phyloP scores from a whole-genome alignment of 305 asterid genomes.

The Petunia hybrid region DNA sequence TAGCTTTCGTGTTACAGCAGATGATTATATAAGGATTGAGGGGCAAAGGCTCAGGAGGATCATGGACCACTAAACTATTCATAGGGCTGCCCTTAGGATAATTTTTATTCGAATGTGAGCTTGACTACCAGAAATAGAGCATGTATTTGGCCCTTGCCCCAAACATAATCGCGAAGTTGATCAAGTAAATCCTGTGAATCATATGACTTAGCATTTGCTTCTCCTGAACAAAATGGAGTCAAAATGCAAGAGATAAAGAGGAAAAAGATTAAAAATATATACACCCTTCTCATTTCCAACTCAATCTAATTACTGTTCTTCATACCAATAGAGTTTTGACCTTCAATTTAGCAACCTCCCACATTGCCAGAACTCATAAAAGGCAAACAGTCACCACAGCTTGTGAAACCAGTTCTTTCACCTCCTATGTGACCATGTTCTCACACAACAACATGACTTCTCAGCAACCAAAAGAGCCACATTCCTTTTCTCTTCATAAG shows the following conservation, averaged over 20 bases:
- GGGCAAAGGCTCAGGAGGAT: background rate
- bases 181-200: slow-evolving; percentile 18
- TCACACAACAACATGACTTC: background rate
- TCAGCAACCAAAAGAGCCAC: slow-evolving; percentile 13
- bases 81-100: slow-evolving; percentile 20
- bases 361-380: background rate
- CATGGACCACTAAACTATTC: slow-evolving; percentile 20
- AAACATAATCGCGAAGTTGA: slow-evolving; percentile 1
- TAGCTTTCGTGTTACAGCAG: slow-evolving; percentile 10
- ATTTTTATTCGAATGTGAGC: background rate
- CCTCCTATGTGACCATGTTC: slow-evolving; percentile 13
- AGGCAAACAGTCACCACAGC: background rate
- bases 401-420: background rate
- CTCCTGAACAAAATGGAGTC: background rate
- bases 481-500: too few species aligned
- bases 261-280: background rate
- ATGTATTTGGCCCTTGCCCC: background rate
- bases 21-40: slow-evolving; percentile 26
- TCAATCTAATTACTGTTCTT: slow-evolving; percentile 14
- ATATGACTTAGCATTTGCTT: background rate
- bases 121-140: background rate
- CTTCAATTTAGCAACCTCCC: background rate
- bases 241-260: slow-evolving; percentile 11
- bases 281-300: background rate
- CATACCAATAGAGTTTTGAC: background rate